Evolutionary conservation across 2,329 filamentous ascomycete genomes (phyloP), one percentile per base, ranked within the genome.

Genomic region (Phaeosphaeriaceae sp.): DNA sequence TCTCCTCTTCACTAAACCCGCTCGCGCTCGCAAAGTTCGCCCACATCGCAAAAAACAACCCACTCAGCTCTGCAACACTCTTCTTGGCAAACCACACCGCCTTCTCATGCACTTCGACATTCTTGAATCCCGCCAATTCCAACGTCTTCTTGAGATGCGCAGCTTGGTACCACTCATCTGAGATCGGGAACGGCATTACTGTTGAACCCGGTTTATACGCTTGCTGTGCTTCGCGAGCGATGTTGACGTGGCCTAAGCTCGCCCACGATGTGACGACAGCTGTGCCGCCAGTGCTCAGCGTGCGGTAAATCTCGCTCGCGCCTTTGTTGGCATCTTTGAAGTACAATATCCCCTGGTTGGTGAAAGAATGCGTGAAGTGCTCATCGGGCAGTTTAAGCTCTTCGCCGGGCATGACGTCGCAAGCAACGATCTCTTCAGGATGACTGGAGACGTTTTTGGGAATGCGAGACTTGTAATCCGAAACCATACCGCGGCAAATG

Each of bases 271-370:
- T 64, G 13, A 79, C 67, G 2, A 77, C 58, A 2, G 79, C 78
- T 0, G 68, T 65, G 2, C 79, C 77, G 13, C 69, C 75, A 3
- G 70, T 68, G 19, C 70, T 62, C 7, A 80, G 70, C 0, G 78
- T 80, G 17, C 79, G 72, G 48, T 66, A 64, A 10, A 80, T 71
- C 51, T 80, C 76, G 0, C 25, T 42, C 2, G 61, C 61, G 2
- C 58, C 63, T 1, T 63, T 61, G 0, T 68, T 71, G 9, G 69
- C 75, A 13, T 65, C 63, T 1, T 56, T 24, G 50, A 76, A 78
- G 56, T 76, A 76, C 20, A 77, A 58, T 27, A 80, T 69, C 2
- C 77, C 77, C 47, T 79, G 69, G 61, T 76, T 79, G 2, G 76
- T 80, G 56, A 81, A 65, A 5, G 66, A 70, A 58, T 78, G 74